Evolutionary conservation across 1,284 basidiomycete species (phyloP).

Genomic region (Wallemia ichthyophaga): DNA sequence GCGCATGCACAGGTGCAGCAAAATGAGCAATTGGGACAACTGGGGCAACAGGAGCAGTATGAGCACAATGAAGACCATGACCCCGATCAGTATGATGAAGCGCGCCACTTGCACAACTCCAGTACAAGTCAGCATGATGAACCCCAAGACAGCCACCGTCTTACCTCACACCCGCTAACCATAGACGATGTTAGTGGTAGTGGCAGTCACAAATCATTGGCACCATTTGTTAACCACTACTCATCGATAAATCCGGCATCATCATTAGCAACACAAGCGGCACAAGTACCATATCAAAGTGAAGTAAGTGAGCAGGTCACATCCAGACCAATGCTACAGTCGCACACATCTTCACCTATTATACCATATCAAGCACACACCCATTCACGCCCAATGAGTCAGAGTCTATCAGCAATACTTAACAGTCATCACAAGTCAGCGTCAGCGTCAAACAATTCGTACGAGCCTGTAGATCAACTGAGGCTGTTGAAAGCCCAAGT

Average conservation of each 20-base stretch:
- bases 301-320: neutral
- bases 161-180: neutral
- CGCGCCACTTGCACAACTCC: too few relatives aligned
- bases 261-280: neutral
- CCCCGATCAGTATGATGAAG: too few relatives aligned
- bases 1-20: neutral
- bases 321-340: neutral
- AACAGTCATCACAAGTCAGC: neutral
- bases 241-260: neutral
- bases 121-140: too few relatives aligned
- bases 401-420: neutral
- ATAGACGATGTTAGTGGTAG: too few relatives aligned
- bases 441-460: neutral
- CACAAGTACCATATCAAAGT: neutral
- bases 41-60: neutral
- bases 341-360: neutral
- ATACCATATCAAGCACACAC: neutral
- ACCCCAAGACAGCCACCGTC: too few relatives aligned
- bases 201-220: neutral
- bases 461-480: neutral
- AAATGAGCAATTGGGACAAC: too few relatives aligned
- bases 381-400: neutral
- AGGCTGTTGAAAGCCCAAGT: neutral
- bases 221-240: neutral
- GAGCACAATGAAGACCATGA: neutral